A percentile compares a stretch with the other conserved stretches of the same genome.
phyloP scores from a whole-genome alignment of 78 protist species.

The Dictyostelium purpureum region DNA sequence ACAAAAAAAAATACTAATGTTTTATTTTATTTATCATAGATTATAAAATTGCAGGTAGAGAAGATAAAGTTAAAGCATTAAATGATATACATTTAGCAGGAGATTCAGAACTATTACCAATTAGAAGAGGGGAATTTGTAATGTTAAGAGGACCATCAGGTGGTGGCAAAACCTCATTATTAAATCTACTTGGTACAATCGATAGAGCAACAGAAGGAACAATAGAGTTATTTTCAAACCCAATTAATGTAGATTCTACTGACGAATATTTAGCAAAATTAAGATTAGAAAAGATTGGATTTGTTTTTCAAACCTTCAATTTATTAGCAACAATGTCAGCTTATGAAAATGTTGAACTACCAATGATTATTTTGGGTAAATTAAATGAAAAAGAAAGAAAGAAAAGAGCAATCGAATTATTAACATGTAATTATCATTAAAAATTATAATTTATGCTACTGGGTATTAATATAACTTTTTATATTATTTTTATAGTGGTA shows the following conservation, averaged over 20 bases:
- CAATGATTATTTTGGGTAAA: conserved; percentile 93
- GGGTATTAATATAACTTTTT: too few relatives aligned
- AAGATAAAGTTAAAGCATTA: conserved; percentile 86
- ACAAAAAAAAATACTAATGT: too few relatives aligned
- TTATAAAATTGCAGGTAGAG: conserved; percentile 85
- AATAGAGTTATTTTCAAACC: conserved; percentile 77
- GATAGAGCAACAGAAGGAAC: conserved; percentile 88
- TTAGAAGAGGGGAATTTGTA: conserved; percentile 92
- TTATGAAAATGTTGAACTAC: conserved; percentile 95
- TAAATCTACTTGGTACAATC: conserved; percentile 94
- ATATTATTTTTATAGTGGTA: too few relatives aligned
- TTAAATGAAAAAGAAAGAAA: conserved; percentile 73
- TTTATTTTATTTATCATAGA: conserved; percentile 16
- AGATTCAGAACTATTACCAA: conserved; percentile 67
- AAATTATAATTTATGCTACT: too few relatives aligned
- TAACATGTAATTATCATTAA: too few relatives aligned
- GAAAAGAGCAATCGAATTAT: conserved; percentile 71
- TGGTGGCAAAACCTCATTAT: conserved; percentile 96
- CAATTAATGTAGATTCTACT: conserved; percentile 66
- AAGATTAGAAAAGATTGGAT: conserved; percentile 90
- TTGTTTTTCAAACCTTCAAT: conserved; percentile 97
- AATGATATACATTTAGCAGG: conserved; percentile 75
- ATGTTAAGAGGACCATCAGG: conserved; percentile 97
- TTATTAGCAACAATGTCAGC: conserved; percentile 95
- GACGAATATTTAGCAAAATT: conserved; percentile 90